Percentiles rank a stretch among this genome's conserved stretches.
Conservation (phyloP, 768 basidiomycete genomes). For the Tylopilus sp. region DNA sequence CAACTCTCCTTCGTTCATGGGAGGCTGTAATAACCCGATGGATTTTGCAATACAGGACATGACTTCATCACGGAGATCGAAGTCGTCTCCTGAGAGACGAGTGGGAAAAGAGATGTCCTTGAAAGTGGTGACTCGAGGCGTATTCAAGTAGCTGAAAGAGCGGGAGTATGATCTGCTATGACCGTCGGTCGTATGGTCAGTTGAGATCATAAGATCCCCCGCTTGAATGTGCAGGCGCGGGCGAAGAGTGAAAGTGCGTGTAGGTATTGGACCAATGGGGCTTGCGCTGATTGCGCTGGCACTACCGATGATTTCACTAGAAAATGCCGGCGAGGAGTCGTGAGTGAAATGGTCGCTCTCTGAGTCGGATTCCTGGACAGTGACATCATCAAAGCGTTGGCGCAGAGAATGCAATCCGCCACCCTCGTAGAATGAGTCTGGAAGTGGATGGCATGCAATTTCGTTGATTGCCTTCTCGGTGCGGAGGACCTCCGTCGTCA, state of each 20-base stretch:
- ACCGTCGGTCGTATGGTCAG: slow-evolving; percentile 44
- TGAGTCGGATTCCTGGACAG: slow-evolving; percentile 41
- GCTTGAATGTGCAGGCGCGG: slow-evolving; percentile 62
- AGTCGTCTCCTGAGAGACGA: slow-evolving; percentile 55
- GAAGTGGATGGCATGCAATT: slow-evolving; percentile 93
- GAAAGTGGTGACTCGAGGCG: slow-evolving; percentile 40
- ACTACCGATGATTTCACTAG: slow-evolving; percentile 18
- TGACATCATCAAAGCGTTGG: slow-evolving; percentile 77
- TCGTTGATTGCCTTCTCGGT: slow-evolving; percentile 98
- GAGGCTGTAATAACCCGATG: slow-evolving; percentile 89
- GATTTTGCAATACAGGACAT: slow-evolving; percentile 98
- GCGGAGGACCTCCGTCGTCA: slow-evolving; percentile 92
- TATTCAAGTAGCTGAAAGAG: slow-evolving; percentile 48
- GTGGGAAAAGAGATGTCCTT: slow-evolving; percentile 24
- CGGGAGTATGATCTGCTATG: slow-evolving; percentile 45
- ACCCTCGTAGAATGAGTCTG: slow-evolving; percentile 85
- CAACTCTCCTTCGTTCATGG: slow-evolving; percentile 65
- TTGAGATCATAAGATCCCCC: slow-evolving; percentile 68
- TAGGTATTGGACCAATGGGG: slow-evolving; percentile 11
- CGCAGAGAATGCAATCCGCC: slow-evolving; percentile 88
- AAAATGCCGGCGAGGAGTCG: slow-evolving; percentile 16
- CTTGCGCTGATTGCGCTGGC: slow-evolving; percentile 18
- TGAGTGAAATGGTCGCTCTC: slow-evolving; percentile 57
- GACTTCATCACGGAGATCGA: slow-evolving; percentile 93
- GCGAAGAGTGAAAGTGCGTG: slow-evolving; percentile 25